These are phyloP conservation scores for Penicillium hordei DNA, from an alignment of 2,329 filamentous ascomycete genomes.

Conservation along the genomic window DNA sequence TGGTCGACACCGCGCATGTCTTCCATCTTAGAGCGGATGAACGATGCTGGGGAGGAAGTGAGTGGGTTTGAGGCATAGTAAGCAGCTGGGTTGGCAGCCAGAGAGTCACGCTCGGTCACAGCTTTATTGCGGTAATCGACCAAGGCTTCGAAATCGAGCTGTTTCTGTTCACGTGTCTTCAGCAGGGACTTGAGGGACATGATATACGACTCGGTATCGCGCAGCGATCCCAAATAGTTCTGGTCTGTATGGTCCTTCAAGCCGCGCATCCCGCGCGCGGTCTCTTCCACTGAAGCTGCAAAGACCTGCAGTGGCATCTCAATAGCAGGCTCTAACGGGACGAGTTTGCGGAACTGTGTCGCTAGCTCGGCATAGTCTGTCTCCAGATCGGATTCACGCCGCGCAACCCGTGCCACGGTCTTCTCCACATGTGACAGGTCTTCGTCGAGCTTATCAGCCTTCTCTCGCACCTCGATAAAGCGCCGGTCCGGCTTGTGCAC, in stretches of 20 bases:
- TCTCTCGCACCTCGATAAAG: conserved; percentile 91
- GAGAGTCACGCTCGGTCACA: conserved; percentile 77
- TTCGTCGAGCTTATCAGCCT: conserved; percentile 89
- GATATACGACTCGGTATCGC: conserved; percentile 95
- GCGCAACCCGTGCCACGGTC: conserved; percentile 85
- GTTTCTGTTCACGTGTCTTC: conserved; percentile 93
- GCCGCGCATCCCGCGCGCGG: conserved; percentile 71
- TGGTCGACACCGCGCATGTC: conserved; percentile 96
- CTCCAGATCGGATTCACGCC: conserved; percentile 84
- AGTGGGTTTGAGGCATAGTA: conserved; percentile 56
- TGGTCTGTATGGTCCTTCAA: conserved; percentile 91
- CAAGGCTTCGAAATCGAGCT: conserved; percentile 93
- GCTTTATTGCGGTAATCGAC: conserved; percentile 95
- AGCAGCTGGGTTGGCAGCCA: conserved; percentile 63
- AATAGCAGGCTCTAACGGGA: conserved; percentile 82
- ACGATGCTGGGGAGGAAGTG: conserved; percentile 71
- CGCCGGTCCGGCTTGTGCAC: conserved; percentile 92
- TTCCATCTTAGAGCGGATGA: conserved; percentile 91
- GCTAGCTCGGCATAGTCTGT: conserved; percentile 85
- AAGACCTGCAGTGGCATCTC: conserved; percentile 82
- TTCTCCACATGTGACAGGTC: conserved; percentile 92
- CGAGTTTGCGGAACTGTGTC: conserved; percentile 91
- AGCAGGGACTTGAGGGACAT: conserved; percentile 81
- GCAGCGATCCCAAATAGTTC: conserved; percentile 86
- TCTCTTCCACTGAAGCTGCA: conserved; percentile 80